Evolutionary conservation across 148 eudicot genomes (phyloP), one percentile per base, ranked within the genome.

Genomic region (Silene latifolia): DNA sequence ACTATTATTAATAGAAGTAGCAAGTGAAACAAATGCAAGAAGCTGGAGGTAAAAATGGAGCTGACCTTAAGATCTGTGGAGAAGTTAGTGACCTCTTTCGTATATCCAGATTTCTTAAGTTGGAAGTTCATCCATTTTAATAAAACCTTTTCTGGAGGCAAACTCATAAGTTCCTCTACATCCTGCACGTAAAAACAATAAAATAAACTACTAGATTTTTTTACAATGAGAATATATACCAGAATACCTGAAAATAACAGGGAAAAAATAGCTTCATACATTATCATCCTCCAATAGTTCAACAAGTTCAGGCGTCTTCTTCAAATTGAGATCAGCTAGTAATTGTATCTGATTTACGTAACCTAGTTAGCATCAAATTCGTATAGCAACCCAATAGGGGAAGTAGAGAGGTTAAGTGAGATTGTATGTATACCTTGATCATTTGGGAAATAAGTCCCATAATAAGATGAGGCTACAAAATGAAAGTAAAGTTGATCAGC

Each of bases 51-150:
- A 39, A 77, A 32, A 32, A 2, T 27, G 58, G 35, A 63, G 54
- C 78, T 74, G 72, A 87, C 97, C 97, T 91, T 91, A 56, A 91
- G 69, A 89, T 91, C 97, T 12, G 93, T 76, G 32, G 93, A 86
- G 75, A 89, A 91, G 72, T 89, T 91, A 23, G 93, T 89, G 44
- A 91, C 97, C 54, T 85, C 81, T 79, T 91, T 91, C 24, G 73
- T 71, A 48, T 91, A 91, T 63, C 93, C 97, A 42, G 88, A 68
- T 85, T 91, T 91, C 88, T 89, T 89, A 80, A 91, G 81, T 18
- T 91, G 97, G 75, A 89, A 91, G 70, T 91, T 91, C 93, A 91
- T 91, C 97, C 97, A 89, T 81, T 86, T 91, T 61, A 89, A 78
- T 69, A 91, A 76, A 69, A 91, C 87, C 82, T 91, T 91, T 53